Base-by-base conservation (phyloP, 1,284 basidiomycete species). In the Microbotryum silenes-acaulis region DNA sequence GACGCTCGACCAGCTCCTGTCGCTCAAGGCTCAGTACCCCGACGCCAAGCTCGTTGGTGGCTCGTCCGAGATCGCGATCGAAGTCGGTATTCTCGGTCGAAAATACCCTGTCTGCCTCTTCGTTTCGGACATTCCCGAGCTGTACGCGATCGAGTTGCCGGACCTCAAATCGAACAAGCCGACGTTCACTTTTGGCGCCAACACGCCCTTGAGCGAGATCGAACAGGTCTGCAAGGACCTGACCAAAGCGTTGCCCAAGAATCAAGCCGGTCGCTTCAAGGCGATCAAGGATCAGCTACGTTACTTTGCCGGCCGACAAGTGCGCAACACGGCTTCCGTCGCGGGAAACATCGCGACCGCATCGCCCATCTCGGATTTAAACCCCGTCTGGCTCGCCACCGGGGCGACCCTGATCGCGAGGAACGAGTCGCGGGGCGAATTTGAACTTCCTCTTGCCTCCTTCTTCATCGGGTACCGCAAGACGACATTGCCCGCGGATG, bases 321-420 rank as follows among this genome's bases (percentile, higher is more conserved):
- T 77, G 46, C 65, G 75, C 27, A 77, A 77, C 59, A 74, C 75
- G 6, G 74, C 75, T 4, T 69, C 66, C 4, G 58, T 74, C 33
- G 75, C 70, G 0, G 75, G 75, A 16, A 77, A 77, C 64, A 72
- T 77, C 51, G 72, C 72, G 0, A 77, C 75, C 3, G 75, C 75
- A 14, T 73, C 71, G 47, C 74, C 74, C 45, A 75, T 75, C 59
- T 74, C 72, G 54, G 75, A 77, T 59, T 66, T 76, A 25, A 77
- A 77, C 57, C 75, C 75, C 0, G 73, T 77, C 48, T 76, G 75
- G 75, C 70, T 76, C 8, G 75, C 75, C 2, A 60, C 65, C 8
- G 72, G 72, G 23, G 68, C 70, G 7, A 54, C 48, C 8, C 48
- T 72, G 50, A 51, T 58, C 42, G 70, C 64, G 27, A 67, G 70